Conservation (phyloP, 768 basidiomycete species). For the Leccinum subgranulosum region DNA sequence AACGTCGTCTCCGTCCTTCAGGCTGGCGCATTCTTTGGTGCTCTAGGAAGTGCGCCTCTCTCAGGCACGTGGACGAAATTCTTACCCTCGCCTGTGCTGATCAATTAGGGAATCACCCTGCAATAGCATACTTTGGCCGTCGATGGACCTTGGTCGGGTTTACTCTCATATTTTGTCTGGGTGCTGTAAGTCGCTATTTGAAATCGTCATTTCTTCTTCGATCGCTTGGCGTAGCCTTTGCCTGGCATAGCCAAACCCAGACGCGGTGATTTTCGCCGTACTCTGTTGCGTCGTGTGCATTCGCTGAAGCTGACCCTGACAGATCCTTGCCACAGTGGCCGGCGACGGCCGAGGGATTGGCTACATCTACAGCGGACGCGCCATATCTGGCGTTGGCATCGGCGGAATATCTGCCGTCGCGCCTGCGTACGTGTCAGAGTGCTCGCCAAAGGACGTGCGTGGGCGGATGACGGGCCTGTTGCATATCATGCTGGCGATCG, state of each 20-base stretch:
- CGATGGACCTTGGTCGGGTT: constrained; percentile 60
- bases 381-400: constrained; percentile 76
- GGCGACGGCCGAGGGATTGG: constrained; percentile 51
- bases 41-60: constrained; percentile 66
- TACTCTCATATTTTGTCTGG: constrained; percentile 61
- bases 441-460: constrained; percentile 81
- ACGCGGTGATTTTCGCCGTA: background rate
- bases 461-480: constrained; percentile 84
- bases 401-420: constrained; percentile 83
- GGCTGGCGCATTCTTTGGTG: constrained; percentile 87
- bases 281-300: background rate
- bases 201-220: background rate
- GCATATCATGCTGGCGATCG: constrained; percentile 82
- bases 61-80: constrained; percentile 51
- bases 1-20: constrained; percentile 88
- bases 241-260: background rate
- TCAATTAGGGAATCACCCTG: background rate
- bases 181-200: constrained; percentile 49
- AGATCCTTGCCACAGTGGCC: constrained; percentile 74
- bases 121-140: constrained; percentile 61
- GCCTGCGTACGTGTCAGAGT: constrained; percentile 85
- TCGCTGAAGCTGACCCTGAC: background rate
- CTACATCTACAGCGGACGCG: constrained; percentile 79
- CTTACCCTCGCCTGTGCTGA: background rate
- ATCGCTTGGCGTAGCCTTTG: constrained; percentile 24